Percentiles rank a stretch among this genome's conserved stretches.
These are phyloP conservation scores for Penicillium sp. DNA, from an alignment of 2,329 filamentous ascomycete genomes.

Conservation along the genomic window DNA sequence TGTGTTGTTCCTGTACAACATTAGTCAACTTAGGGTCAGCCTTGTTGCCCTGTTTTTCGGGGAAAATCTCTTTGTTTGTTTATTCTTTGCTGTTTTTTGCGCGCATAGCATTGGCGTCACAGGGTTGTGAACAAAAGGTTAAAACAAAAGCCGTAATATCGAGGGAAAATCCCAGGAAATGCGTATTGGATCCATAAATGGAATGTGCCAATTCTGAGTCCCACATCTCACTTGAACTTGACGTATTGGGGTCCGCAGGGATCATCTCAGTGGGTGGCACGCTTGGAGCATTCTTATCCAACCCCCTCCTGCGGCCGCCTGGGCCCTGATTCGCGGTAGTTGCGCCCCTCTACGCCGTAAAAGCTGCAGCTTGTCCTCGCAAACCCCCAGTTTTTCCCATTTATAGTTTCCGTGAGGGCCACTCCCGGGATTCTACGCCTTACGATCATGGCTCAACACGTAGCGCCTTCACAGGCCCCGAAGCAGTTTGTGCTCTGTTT, in stretches of 20 bases:
- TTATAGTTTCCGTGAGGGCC: constrained; percentile 11
- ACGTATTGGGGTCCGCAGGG: constrained; percentile 20
- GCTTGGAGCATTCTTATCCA: constrained; percentile 12
- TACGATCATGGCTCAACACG: constrained; percentile 16
- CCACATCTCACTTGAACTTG: constrained; percentile 16
- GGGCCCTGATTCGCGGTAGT: constrained; percentile 13
- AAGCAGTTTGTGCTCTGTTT: constrained; percentile 47
- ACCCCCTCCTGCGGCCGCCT: constrained; percentile 7
- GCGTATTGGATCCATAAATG: neutral
- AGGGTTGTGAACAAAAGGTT: neutral
- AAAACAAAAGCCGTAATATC: neutral
- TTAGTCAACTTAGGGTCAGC: neutral
- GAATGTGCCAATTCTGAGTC: constrained; percentile 12
- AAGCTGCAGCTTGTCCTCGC: constrained; percentile 1
- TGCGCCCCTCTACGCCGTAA: neutral
- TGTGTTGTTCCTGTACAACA: neutral
- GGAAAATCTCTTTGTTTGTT: too few relatives aligned
- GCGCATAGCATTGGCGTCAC: neutral
- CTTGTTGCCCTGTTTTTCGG: neutral
- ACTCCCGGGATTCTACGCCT: neutral
- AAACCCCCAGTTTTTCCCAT: constrained; percentile 2
- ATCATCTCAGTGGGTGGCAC: constrained; percentile 16
- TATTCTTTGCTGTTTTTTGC: neutral
- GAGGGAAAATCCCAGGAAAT: neutral
- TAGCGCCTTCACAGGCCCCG: constrained; percentile 22